These are phyloP conservation scores for Pelagomonas calceolata DNA, from an alignment of 108 stramenopile species.

Conservation along the genomic window DNA sequence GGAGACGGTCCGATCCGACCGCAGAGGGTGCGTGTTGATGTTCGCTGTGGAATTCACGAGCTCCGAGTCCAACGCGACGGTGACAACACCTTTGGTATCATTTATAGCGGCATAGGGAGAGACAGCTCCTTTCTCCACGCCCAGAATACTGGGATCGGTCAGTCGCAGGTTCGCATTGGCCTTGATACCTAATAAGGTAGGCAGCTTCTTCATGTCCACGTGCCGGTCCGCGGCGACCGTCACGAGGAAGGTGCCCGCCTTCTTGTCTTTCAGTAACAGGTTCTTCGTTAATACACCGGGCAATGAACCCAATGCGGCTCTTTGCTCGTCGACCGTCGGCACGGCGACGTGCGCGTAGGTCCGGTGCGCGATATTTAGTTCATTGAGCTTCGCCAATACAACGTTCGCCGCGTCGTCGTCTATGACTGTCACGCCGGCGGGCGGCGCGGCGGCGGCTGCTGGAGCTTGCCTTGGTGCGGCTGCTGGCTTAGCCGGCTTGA, in stretches of 20 bases:
- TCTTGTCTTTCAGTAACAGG: constrained; percentile 76
- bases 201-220: constrained; percentile 72
- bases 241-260: constrained; percentile 70
- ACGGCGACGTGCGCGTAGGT: background rate
- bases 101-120: constrained; percentile 70
- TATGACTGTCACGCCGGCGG: too few relatives aligned
- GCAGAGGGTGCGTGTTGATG: constrained; percentile 74
- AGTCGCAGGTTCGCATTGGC: constrained; percentile 82
- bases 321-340: background rate
- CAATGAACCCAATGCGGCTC: background rate
- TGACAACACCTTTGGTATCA: constrained; percentile 50
- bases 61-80: constrained; percentile 64
- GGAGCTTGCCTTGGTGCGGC: too few relatives aligned
- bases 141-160: constrained; percentile 59
- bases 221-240: constrained; percentile 15
- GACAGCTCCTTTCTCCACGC: constrained; percentile 69
- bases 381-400: background rate
- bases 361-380: background rate
- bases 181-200: constrained; percentile 56
- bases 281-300: constrained; percentile 52
- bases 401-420: too few relatives aligned
- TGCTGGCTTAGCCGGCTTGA: too few relatives aligned
- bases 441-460: too few relatives aligned
- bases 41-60: constrained; percentile 20
- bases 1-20: constrained; percentile 69